Conservation (phyloP, 495 filamentous ascomycete species). For the Penicillium herquei region DNA sequence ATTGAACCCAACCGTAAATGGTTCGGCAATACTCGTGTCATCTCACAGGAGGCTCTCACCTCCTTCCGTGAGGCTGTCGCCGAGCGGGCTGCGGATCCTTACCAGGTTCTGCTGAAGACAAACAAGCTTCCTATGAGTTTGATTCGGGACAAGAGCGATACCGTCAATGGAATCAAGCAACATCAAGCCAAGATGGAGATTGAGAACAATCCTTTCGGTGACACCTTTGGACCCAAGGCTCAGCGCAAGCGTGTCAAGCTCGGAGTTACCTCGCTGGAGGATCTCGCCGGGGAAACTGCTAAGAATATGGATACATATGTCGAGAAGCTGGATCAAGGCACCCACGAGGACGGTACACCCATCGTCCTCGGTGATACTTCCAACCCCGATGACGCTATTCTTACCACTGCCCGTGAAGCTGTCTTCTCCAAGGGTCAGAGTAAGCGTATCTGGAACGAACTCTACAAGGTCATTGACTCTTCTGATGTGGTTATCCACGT, state of each 20-base stretch:
- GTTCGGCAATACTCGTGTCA: constrained; percentile 73
- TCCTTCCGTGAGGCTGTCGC: constrained; percentile 92
- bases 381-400: constrained; percentile 48
- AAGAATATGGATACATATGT: constrained; percentile 76
- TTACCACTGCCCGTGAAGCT: constrained; percentile 74
- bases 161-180: constrained; percentile 77
- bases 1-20: constrained; percentile 93
- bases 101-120: constrained; percentile 85
- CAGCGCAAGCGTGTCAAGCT: constrained; percentile 91
- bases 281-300: constrained; percentile 74
- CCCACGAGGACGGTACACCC: constrained; percentile 65
- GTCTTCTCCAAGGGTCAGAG: constrained; percentile 93
- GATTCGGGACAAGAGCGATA: constrained; percentile 59
- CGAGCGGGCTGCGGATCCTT: constrained; percentile 85
- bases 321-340: constrained; percentile 72
- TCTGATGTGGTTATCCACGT: constrained; percentile 96
- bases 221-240: constrained; percentile 90
- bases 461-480: constrained; percentile 97
- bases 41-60: constrained; percentile 64
- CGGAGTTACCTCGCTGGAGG: constrained; percentile 72
- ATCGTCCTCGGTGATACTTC: constrained; percentile 50
- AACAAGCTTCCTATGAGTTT: constrained; percentile 91
- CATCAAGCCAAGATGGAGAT: constrained; percentile 94
- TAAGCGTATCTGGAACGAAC: constrained; percentile 95
- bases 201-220: constrained; percentile 78